These are phyloP conservation scores for Colletotrichum graminicola DNA, from an alignment of 2,329 filamentous ascomycete species.

Conservation along the genomic window DNA sequence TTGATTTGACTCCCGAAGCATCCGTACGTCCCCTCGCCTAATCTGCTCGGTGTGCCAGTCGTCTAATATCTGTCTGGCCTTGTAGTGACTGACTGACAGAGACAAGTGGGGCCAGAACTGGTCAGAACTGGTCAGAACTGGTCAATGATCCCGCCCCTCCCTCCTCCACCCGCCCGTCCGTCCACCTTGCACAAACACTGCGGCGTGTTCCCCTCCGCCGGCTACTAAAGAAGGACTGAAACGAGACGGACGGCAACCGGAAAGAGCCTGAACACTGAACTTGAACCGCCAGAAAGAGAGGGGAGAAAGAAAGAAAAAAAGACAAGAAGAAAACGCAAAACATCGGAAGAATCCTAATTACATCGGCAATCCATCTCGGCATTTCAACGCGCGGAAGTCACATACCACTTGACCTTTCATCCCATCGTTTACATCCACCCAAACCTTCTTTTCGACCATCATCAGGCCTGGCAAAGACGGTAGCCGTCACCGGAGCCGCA, in stretches of 20 bases:
- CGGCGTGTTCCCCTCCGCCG: slow-evolving; percentile 26
- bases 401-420: slow-evolving; percentile 1
- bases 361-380: slow-evolving; percentile 32
- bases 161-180: too few relatives aligned
- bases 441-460: too few relatives aligned
- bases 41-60: background rate
- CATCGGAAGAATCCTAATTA: background rate
- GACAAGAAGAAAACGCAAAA: slow-evolving; percentile 5
- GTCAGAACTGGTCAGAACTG: slow-evolving; percentile 13
- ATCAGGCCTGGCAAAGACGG: background rate
- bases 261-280: slow-evolving; percentile 3
- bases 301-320: background rate
- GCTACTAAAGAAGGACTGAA: slow-evolving; percentile 30
- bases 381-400: slow-evolving; percentile 8
- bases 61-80: slow-evolving; percentile 3
- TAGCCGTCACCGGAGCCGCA: background rate
- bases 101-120: background rate
- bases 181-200: background rate
- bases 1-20: background rate
- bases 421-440: background rate
- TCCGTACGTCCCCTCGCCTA: background rate
- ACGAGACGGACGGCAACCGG: slow-evolving; percentile 28
- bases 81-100: slow-evolving; percentile 14
- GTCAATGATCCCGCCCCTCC: background rate
- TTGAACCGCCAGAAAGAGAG: background rate